Evolutionary conservation across 345 rosid species (phyloP), one percentile per base, ranked within the genome.

Genomic region (Moringa oleifera): DNA sequence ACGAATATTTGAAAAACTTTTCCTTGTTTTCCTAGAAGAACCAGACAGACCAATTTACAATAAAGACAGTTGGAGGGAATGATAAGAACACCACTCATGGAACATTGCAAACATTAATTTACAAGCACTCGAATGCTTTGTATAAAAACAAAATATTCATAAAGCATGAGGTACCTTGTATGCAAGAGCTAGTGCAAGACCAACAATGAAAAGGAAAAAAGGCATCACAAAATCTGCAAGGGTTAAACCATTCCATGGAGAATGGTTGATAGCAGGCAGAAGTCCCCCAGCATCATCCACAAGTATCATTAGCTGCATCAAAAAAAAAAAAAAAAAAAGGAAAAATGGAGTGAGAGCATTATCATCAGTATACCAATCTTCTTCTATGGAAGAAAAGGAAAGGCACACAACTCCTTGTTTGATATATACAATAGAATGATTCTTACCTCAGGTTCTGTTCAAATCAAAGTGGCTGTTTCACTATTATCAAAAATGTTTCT

Each of bases 141-240:
- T 16, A 18, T 57, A 18, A 54, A 23, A 41, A 23, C 16, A 63
- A 70, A 23, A 63, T 23, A 64, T 25, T 55, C 23, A n/a, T n/a
- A n/a, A 3, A 18, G 25, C 54, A 23, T 18, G 45, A 65, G 23
- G 18, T 79, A 91, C 95, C 96, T 91, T 91, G 78, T 80, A 91
- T 2, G 81, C 74, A 41, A 91, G 84, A 57, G 76, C 90, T 52
- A 89, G 81, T 5, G 98, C 85, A 56, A 87, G 85, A 51, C 98
- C 98, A 64, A 87, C 96, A 41, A 91, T 85, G 69, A 91, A 91
- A 52, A 91, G 84, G 73, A 91, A 89, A 79, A 89, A 89, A 24
- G 98, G 96, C 96, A 91, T 89, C 61, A 91, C 96, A 25, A 85
- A 81, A 82, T 91, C 98, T 15, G 98, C 98, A 51, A 91, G 74